phyloP scores from a whole-genome alignment of 2,329 filamentous ascomycete genomes.

The Exophiala aquamarina region DNA sequence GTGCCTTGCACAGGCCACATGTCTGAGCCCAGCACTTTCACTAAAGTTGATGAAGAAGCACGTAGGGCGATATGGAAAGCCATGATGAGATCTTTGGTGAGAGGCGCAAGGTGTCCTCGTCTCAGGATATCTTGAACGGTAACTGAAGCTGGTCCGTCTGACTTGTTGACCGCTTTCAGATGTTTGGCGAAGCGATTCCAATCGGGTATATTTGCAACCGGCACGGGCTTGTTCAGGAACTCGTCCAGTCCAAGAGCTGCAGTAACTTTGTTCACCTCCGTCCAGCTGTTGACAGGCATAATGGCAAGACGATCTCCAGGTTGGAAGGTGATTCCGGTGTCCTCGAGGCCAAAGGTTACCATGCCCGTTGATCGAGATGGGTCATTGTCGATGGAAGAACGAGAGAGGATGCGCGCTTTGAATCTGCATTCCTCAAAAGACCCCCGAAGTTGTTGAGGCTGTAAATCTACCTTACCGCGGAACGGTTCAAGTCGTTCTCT shows the following conservation, averaged over 20 bases:
- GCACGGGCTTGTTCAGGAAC: constrained; percentile 8
- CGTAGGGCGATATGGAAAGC: constrained; percentile 14
- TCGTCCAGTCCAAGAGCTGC: constrained; percentile 16
- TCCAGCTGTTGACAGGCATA: constrained; percentile 20
- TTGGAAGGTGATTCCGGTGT: constrained; percentile 17
- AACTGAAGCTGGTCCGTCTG: background rate
- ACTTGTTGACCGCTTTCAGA: constrained; percentile 8
- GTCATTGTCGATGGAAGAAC: constrained; percentile 13
- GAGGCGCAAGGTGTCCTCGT: constrained; percentile 15
- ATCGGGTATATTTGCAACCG: constrained; percentile 5
- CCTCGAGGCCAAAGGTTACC: constrained; percentile 17
- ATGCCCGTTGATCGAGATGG: constrained; percentile 11
- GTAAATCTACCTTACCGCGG: constrained; percentile 14
- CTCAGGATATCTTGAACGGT: constrained; percentile 17
- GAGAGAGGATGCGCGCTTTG: constrained; percentile 16
- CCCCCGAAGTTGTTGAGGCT: constrained; percentile 14
- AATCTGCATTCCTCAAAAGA: constrained; percentile 20
- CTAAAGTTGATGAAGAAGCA: constrained; percentile 14
- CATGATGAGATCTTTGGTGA: constrained; percentile 16
- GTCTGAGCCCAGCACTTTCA: constrained; percentile 14
- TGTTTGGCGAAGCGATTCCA: constrained; percentile 17
- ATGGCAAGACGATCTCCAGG: constrained; percentile 16
- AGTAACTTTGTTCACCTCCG: constrained; percentile 15
- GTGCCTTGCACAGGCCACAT: constrained; percentile 20
- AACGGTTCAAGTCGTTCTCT: constrained; percentile 18